Percentiles rank a stretch among this genome's conserved stretches.
phyloP scores from a whole-genome alignment of 2,329 filamentous ascomycete species.

The Cercospora sesami region DNA sequence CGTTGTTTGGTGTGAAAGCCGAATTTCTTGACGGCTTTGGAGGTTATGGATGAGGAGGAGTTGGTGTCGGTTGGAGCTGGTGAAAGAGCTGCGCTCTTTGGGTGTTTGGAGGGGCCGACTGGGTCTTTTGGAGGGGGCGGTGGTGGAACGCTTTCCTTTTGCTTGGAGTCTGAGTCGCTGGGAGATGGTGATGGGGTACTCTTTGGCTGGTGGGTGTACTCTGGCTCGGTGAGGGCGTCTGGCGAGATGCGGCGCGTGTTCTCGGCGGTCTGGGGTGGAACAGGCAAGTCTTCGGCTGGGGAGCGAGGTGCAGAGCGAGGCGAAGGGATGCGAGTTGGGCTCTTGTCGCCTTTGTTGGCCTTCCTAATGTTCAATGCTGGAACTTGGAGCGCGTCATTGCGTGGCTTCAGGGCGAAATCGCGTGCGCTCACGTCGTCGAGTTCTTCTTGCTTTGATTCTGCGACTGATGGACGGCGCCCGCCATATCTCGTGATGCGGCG shows the following conservation, averaged over 20 bases:
- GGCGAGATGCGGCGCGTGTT: neutral
- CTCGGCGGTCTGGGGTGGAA: slow-evolving; percentile 9
- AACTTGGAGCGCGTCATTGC: slow-evolving; percentile 5
- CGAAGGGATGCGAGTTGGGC: slow-evolving; percentile 7
- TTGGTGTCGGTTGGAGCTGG: neutral
- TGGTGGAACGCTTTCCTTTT: neutral
- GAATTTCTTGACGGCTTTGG: neutral
- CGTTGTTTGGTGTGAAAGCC: slow-evolving; percentile 3
- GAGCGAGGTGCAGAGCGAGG: slow-evolving; percentile 10
- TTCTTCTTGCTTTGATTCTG: slow-evolving; percentile 18
- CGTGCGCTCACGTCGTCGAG: neutral
- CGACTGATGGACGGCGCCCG: slow-evolving; percentile 7
- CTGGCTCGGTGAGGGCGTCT: neutral
- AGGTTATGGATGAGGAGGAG: neutral
- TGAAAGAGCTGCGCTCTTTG: neutral
- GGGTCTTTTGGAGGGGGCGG: neutral
- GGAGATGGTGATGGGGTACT: neutral
- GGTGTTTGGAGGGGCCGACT: neutral
- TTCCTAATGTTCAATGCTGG: slow-evolving; percentile 10
- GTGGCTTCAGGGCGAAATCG: slow-evolving; percentile 11
- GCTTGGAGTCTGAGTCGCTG: neutral
- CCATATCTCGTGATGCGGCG: slow-evolving; percentile 9
- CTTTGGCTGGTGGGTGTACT: neutral
- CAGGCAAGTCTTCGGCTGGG: neutral
- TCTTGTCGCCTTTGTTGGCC: neutral